Percentiles rank a stretch among this genome's conserved stretches.
phyloP scores from a whole-genome alignment of 768 basidiomycete species.

The Lactarius quietus region DNA sequence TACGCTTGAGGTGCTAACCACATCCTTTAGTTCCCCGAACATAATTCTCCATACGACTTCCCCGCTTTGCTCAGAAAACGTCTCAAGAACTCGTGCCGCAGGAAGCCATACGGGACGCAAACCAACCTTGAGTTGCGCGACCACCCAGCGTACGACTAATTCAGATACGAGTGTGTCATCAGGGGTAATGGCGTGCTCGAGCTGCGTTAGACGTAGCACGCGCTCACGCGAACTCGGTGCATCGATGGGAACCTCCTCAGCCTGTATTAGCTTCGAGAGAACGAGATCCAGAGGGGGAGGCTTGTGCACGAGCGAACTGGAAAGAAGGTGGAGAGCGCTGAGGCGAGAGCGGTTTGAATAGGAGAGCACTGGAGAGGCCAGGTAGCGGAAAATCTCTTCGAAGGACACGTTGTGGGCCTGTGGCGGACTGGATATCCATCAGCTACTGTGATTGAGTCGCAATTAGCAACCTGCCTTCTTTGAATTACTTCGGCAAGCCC shows the following conservation, averaged over 20 bases:
- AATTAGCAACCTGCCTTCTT: conserved; percentile 40
- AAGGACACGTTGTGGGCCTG: conserved; percentile 32
- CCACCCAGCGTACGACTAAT: conserved; percentile 64
- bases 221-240: conserved; percentile 82
- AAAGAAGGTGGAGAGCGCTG: conserved; percentile 59
- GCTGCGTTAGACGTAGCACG: conserved; percentile 68
- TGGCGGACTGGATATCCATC: conserved; percentile 23
- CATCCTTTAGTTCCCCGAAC: conserved; percentile 54
- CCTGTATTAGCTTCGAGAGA: conserved; percentile 64
- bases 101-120: conserved; percentile 88
- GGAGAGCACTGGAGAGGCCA: conserved; percentile 61
- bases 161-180: conserved; percentile 58
- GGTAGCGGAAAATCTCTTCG: conserved; percentile 46
- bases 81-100: conserved; percentile 61
- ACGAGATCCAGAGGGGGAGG: conserved; percentile 48
- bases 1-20: conserved; percentile 26
- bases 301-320: conserved; percentile 46
- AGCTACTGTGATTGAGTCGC: conserved; percentile 1
- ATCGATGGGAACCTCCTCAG: conserved; percentile 78
- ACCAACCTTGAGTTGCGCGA: conserved; percentile 92
- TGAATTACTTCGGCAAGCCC: conserved; percentile 49
- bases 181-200: conserved; percentile 57
- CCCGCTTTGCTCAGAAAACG: conserved; percentile 51
- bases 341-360: conserved; percentile 67
- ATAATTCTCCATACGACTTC: conserved; percentile 70